A percentile compares a stretch with the other conserved stretches of the same genome.
These are phyloP conservation scores for Acer yangbiense DNA, from an alignment of 345 rosid genomes.

Conservation along the genomic window DNA sequence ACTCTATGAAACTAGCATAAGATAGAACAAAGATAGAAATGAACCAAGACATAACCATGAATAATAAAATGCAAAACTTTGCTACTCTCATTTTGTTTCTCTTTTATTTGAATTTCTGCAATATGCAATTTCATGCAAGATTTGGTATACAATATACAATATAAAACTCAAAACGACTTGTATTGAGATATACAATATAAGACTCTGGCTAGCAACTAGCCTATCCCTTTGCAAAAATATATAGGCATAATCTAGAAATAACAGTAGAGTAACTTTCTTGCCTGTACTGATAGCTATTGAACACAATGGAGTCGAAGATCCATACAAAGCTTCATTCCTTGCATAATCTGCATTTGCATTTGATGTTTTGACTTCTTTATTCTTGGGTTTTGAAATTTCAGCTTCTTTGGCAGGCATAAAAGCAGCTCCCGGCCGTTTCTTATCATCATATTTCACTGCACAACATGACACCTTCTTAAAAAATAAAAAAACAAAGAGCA, in stretches of 20 bases:
- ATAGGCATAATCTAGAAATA: neutral
- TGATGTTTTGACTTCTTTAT: neutral
- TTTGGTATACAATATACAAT: neutral
- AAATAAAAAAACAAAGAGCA: constrained; percentile 10
- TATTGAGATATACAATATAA: no score
- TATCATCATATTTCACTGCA: constrained; percentile 10
- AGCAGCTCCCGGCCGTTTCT: neutral
- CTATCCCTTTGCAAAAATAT: neutral
- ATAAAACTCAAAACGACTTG: no score
- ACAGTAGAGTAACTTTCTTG: constrained; percentile 8
- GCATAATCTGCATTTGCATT: neutral
- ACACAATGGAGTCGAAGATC: neutral
- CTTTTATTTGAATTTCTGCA: neutral
- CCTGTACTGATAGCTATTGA: constrained; percentile 9
- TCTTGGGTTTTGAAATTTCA: neutral
- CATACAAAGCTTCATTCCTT: neutral
- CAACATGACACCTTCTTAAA: constrained; percentile 13
- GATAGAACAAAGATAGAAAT: no score
- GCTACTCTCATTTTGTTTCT: neutral
- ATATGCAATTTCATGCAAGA: neutral
- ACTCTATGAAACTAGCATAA: no score
- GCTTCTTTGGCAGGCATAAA: constrained; percentile 15
- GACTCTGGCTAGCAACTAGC: neutral
- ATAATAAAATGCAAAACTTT: neutral
- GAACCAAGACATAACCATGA: no score